Conservation (phyloP, 1,284 basidiomycete species). For the Ustanciosporium gigantosporum region DNA sequence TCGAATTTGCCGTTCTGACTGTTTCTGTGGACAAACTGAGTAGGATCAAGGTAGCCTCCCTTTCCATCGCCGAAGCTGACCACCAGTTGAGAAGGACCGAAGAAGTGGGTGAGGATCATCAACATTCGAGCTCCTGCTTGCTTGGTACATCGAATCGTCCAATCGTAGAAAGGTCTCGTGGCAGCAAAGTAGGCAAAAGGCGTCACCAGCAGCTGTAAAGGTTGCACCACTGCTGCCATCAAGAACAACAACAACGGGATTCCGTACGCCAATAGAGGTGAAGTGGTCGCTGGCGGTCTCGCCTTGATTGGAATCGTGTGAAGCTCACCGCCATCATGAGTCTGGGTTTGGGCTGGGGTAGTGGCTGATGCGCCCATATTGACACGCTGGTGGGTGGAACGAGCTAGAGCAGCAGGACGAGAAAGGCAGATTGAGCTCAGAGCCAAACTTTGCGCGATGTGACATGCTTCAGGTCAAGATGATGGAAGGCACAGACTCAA, state of each 20-base stretch:
- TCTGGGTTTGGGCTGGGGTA: too few relatives aligned
- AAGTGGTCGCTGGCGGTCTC: too few relatives aligned
- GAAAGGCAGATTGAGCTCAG: too few relatives aligned
- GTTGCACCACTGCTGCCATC: conserved; percentile 47
- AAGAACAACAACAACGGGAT: conserved; percentile 32
- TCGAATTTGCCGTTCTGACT: conserved; percentile 24
- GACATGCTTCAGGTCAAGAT: too few relatives aligned
- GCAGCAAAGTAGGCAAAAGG: conserved; percentile 24
- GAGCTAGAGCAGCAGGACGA: too few relatives aligned
- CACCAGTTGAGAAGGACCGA: conserved; percentile 47
- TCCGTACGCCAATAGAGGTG: conserved; percentile 20
- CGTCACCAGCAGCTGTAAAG: conserved; percentile 37
- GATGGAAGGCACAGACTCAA: too few relatives aligned
- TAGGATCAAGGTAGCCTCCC: conserved; percentile 40
- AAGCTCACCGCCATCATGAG: too few relatives aligned
- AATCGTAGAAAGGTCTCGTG: conserved; percentile 26
- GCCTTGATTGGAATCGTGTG: conserved; percentile 37
- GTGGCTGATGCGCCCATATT: too few relatives aligned
- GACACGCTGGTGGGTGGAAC: too few relatives aligned
- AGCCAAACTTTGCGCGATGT: too few relatives aligned
- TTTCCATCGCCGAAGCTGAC: conserved; percentile 41
- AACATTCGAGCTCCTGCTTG: conserved; percentile 27
- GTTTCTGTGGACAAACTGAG: conserved; percentile 29
- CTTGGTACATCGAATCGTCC: conserved; percentile 46
- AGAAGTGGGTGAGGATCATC: conserved; percentile 47